Evolutionary conservation across 139 green algal genomes (phyloP), one percentile per base, ranked within the genome.

Genomic region (Deuterostichococcus epilithicus): DNA sequence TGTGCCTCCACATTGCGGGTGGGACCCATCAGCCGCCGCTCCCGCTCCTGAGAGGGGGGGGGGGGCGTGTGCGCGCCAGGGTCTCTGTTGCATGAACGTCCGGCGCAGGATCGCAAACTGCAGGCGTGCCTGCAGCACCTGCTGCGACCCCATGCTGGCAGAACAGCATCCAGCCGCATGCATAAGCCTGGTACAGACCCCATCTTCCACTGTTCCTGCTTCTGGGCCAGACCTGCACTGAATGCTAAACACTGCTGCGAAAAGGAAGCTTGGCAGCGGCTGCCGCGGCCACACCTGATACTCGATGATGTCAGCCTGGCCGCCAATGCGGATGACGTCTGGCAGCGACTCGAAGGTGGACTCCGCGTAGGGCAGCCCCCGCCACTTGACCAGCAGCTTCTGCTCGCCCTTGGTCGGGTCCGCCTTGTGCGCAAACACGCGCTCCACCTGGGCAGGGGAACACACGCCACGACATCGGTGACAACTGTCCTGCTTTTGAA

Each of bases 331-430:
- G 28, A 65, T 30, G 32, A 96, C 80, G 6, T 89, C 82, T 6
- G 83, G 73, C 13, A 36, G 66, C 4, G 71, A 72, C 86, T 98
- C 94, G 90, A 91, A 98, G 1, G 94, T 98, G 79, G 78, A 87
- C 78, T 98, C 92, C 3, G 76, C 83, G 82, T 98, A 98, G 0
- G 93, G 91, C 79, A 98, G 86, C 8, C 91, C 95, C 76, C 88
- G 79, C 95, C 95, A 98, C 84, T 98, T 97, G 73, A 92, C 83
- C 60, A 97, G 83, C 85, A 92, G 52, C 52, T 20, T 13, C 52
- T 63, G 52, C 13, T 63, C 95, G 79, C 89, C 79, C 69, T 68
- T 10, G 20, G 52, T 28, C 52, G 18, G 52, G 20, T 63, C 52
- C 20, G 52, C 52, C 52, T 63, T 63, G 67, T 90, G 82, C 0